A percentile compares a stretch with the other conserved stretches of the same genome.
phyloP scores from a whole-genome alignment of 2,329 filamentous ascomycete species.

The Ceratocystis ficicola region DNA sequence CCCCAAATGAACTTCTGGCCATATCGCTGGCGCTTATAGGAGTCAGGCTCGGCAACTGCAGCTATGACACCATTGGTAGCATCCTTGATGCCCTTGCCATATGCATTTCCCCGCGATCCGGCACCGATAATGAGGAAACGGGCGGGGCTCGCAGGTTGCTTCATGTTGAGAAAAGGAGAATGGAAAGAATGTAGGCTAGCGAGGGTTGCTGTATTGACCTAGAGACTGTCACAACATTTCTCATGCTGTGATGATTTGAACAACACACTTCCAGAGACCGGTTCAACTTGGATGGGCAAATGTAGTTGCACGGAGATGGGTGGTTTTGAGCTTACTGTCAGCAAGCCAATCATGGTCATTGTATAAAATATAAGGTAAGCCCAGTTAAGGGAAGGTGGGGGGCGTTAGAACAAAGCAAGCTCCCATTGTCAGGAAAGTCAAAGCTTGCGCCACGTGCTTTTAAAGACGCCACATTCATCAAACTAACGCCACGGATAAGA shows the following conservation, averaged over 20 bases:
- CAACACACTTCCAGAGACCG: too few species aligned
- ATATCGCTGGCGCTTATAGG: slow-evolving; percentile 62
- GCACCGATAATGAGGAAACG: slow-evolving; percentile 72
- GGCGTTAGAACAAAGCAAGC: too few species aligned
- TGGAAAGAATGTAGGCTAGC: not conserved
- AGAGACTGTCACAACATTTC: not conserved
- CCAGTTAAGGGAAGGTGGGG: not conserved
- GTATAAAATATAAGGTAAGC: not conserved
- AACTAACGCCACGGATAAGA: too few species aligned
- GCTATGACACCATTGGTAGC: slow-evolving; percentile 57
- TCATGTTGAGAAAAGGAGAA: not conserved
- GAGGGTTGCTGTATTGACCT: not conserved
- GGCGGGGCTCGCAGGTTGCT: slow-evolving; percentile 32
- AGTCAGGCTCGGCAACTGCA: slow-evolving; percentile 69
- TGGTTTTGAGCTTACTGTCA: too few species aligned
- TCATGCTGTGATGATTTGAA: not conserved
- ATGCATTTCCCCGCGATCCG: slow-evolving; percentile 64
- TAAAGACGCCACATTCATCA: too few species aligned
- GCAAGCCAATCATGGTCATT: not conserved
- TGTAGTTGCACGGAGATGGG: too few species aligned
- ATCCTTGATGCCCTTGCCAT: slow-evolving; percentile 54
- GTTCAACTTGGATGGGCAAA: too few species aligned
- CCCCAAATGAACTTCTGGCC: slow-evolving; percentile 65
- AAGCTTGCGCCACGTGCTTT: too few species aligned
- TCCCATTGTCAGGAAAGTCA: too few species aligned